Evolutionary conservation across 2,329 filamentous ascomycete genomes (phyloP), one percentile per base, ranked within the genome.

Genomic region (Phialemoniopsis sp.): DNA sequence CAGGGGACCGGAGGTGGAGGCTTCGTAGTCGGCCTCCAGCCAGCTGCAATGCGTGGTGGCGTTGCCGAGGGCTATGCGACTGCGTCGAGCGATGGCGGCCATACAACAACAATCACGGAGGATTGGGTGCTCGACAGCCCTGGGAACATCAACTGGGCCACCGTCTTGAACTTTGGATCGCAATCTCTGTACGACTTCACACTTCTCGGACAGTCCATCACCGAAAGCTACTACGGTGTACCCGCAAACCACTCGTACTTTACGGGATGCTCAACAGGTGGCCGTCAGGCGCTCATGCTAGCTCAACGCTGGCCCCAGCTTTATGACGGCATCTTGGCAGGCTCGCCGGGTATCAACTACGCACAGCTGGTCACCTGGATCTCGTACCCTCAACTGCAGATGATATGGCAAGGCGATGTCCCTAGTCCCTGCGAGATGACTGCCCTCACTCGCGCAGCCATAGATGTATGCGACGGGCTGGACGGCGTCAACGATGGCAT

Each of bases 231-330:
- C 56, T 80, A 80, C 47, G 57, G 63, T 13, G 44, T 51, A 15
- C 49, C 57, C 0, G 60, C 65, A 2, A 53, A 57, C 2, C 72
- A 70, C 49, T 70, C 65, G n/a, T 78, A 77, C 52, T 78, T 66
- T 51, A 60, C 64, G 33, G 76, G 75, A 19, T 78, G 75, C 51
- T 74, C 69, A 3, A 75, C 70, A 1, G 76, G 76, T 18, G 76
- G 76, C 3, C 59, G 75, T 1, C 73, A 79, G 55, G 76, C 73
- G 13, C 51, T 73, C 19, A 71, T 69, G 46, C 63, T 70, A 34
- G 66, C 70, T 4, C 67, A 78, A 48, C 52, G 62, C 14, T 77
- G 68, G 46, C 73, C 74, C 0, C 58, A 71, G 8, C 72, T 75
- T 40, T 77, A 75, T 43, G 70, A 78, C 44, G 74, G 74, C 15